Evolutionary conservation across 495 filamentous ascomycete genomes (phyloP).

Genomic region (Penicillium robsamsonii): DNA sequence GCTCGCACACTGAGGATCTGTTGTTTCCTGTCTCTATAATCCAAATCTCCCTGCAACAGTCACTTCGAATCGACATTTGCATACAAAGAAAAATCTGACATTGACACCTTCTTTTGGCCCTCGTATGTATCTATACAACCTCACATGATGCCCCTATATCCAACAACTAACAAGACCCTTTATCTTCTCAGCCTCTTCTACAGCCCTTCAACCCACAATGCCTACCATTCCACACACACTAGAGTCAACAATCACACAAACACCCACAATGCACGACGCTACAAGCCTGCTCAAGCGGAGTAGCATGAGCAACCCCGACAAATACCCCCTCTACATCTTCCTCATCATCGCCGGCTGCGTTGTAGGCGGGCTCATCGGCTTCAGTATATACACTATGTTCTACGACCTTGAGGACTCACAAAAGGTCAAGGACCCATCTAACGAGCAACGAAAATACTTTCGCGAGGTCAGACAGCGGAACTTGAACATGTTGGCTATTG

Average conservation of each 20-base stretch:
- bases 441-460: conserved; percentile 30
- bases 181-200: not conserved
- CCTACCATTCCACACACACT: conserved; percentile 9
- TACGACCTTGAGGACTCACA: conserved; percentile 17
- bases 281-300: conserved; percentile 17
- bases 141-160: not conserved
- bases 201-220: not conserved
- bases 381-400: conserved; percentile 26
- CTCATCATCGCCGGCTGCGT: conserved; percentile 29
- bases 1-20: not conserved
- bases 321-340: conserved; percentile 30
- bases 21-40: not conserved
- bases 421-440: conserved; percentile 10
- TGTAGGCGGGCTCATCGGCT: conserved; percentile 23
- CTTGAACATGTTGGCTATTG: conserved; percentile 21
- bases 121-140: not conserved
- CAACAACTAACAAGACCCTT: conserved; percentile 1
- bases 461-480: conserved; percentile 27
- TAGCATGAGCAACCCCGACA: conserved; percentile 1
- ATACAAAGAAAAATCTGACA: not conserved
- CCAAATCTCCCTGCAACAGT: not conserved
- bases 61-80: not conserved
- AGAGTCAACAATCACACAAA: not conserved
- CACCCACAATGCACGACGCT: not conserved
- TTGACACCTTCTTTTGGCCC: not conserved